Evolutionary conservation across 108 stramenopile species (phyloP).

Genomic region (Skeletonema tropicum): DNA sequence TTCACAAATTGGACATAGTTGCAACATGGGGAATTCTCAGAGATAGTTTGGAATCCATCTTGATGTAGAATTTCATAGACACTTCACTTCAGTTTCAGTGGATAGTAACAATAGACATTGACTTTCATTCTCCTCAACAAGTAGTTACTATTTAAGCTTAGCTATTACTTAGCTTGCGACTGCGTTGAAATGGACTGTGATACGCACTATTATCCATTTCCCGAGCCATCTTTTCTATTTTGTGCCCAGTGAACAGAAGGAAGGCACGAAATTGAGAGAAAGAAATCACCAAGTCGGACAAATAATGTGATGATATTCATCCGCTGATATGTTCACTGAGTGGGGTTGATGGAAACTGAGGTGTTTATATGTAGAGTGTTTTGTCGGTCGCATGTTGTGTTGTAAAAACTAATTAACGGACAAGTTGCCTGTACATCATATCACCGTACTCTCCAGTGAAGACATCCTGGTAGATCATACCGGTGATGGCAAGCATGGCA

Average conservation of each 20-base stretch:
- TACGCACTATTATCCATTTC: background rate
- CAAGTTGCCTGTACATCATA: slow-evolving; percentile 79
- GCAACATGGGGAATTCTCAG: background rate
- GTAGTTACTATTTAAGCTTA: background rate
- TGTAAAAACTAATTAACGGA: slow-evolving; percentile 34
- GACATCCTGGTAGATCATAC: slow-evolving; percentile 88
- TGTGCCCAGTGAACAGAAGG: slow-evolving; percentile 2
- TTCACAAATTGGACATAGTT: background rate
- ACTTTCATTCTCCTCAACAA: background rate
- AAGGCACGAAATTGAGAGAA: slow-evolving; percentile 6
- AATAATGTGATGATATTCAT: background rate
- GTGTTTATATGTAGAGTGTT: background rate
- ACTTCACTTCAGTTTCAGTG: too few species aligned
- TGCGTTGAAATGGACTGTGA: background rate
- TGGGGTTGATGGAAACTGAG: background rate
- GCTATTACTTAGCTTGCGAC: slow-evolving; percentile 1
- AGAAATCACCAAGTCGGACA: background rate
- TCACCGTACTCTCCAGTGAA: slow-evolving; percentile 87
- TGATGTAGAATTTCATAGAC: background rate
- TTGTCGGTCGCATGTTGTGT: background rate
- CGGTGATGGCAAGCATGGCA: slow-evolving; percentile 94
- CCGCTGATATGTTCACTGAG: background rate
- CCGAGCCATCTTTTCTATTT: background rate
- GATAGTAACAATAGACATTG: background rate
- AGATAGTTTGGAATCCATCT: background rate